Conservation (phyloP, 768 basidiomycete genomes). For the Pleurotus ostreatus region DNA sequence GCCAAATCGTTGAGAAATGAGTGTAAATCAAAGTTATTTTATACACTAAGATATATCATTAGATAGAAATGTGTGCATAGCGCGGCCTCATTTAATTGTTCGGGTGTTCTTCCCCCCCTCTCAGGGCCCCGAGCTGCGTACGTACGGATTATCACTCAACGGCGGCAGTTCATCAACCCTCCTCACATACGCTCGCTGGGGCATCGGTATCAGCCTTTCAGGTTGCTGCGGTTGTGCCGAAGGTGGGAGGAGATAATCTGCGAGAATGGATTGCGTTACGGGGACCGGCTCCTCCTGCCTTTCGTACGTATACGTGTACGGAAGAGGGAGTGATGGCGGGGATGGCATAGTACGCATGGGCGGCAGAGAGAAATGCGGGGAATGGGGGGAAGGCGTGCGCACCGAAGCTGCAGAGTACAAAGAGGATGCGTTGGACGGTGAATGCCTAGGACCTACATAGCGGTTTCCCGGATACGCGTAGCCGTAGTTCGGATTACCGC, state of each 20-base stretch:
- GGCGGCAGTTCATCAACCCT: not conserved
- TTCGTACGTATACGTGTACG: slow-evolving; percentile 4
- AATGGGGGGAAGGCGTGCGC: not conserved
- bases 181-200: not conserved
- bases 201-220: not conserved
- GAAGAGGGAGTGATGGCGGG: not conserved
- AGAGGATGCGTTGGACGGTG: not conserved
- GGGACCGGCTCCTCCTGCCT: slow-evolving; percentile 1
- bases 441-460: not conserved
- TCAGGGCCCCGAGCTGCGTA: not conserved
- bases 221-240: not conserved
- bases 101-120: no score
- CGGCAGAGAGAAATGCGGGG: not conserved
- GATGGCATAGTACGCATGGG: not conserved
- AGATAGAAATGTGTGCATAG: no score
- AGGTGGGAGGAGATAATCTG: slow-evolving; percentile 1
- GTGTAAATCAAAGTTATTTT: no score
- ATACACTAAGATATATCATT: no score
- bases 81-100: no score
- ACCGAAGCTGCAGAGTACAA: not conserved
- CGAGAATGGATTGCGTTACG: not conserved
- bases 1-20: no score
- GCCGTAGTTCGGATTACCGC: not conserved
- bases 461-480: not conserved
- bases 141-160: slow-evolving; percentile 6